These are phyloP conservation scores for Cryptococcus jaspeensis DNA, from an alignment of 1,284 basidiomycete genomes.

Conservation along the genomic window DNA sequence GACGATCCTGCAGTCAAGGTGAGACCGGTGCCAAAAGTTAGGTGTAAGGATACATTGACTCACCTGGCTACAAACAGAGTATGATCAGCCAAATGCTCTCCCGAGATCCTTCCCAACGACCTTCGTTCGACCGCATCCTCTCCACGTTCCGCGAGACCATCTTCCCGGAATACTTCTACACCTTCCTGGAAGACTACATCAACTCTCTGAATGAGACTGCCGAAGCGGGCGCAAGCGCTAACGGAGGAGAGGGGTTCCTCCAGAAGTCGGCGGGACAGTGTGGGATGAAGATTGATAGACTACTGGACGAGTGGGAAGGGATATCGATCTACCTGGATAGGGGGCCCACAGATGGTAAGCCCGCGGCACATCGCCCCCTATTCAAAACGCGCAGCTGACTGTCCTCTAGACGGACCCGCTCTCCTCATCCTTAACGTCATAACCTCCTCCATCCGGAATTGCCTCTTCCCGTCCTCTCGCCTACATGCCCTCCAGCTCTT, in stretches of 20 bases:
- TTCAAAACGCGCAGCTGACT: background rate
- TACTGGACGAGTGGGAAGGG: conserved; percentile 48
- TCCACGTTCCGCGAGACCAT: conserved; percentile 72
- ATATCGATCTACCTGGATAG: conserved; percentile 39
- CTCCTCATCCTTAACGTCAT: conserved; percentile 78
- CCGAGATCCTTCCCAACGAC: conserved; percentile 71
- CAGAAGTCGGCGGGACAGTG: conserved; percentile 24
- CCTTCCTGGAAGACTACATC: conserved; percentile 87
- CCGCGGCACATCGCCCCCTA: background rate
- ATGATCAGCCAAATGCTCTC: conserved; percentile 88
- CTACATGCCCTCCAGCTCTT: conserved; percentile 82
- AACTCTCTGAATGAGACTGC: conserved; percentile 68
- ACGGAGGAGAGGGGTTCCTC: conserved; percentile 18
- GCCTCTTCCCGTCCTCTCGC: conserved; percentile 80
- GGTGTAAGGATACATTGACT: too few species aligned
- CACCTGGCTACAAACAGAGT: conserved; percentile 61
- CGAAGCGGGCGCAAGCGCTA: conserved; percentile 4
- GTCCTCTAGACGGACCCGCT: conserved; percentile 67
- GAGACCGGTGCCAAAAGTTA: conserved; percentile 42
- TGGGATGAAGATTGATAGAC: conserved; percentile 41
- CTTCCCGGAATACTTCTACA: conserved; percentile 90
- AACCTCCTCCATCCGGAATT: conserved; percentile 87
- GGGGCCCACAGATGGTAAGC: conserved; percentile 31
- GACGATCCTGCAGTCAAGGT: conserved; percentile 80
- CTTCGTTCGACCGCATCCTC: conserved; percentile 80